A percentile compares a stretch with the other conserved stretches of the same genome.
These are phyloP conservation scores for Clathrospora elynae DNA, from an alignment of 2,329 filamentous ascomycete species.

Conservation along the genomic window DNA sequence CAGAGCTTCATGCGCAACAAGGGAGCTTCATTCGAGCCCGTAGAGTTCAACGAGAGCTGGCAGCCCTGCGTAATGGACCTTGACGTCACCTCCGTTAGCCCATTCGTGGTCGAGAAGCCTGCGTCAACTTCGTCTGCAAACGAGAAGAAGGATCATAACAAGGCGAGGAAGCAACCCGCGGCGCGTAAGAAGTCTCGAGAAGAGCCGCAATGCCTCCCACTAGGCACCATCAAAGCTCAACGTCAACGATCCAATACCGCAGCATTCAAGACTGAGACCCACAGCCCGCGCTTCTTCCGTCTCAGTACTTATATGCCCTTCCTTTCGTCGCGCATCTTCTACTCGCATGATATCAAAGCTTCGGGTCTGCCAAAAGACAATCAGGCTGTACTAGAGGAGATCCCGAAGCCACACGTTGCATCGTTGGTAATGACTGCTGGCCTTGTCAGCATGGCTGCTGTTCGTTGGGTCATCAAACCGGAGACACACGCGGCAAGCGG, in stretches of 20 bases:
- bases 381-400: slow-evolving; percentile 36
- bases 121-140: not conserved
- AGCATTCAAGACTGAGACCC: slow-evolving; percentile 18
- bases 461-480: slow-evolving; percentile 28
- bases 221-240: slow-evolving; percentile 18
- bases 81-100: slow-evolving; percentile 32
- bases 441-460: slow-evolving; percentile 40
- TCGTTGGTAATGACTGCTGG: slow-evolving; percentile 43
- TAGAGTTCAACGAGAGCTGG: slow-evolving; percentile 42
- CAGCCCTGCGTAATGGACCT: slow-evolving; percentile 37
- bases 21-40: slow-evolving; percentile 43
- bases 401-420: slow-evolving; percentile 38
- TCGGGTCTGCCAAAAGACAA: slow-evolving; percentile 29
- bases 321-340: slow-evolving; percentile 42
- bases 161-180: slow-evolving; percentile 16
- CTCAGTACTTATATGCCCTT: slow-evolving; percentile 41
- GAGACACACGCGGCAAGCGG: slow-evolving; percentile 12
- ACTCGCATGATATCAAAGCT: slow-evolving; percentile 30
- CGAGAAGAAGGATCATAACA: slow-evolving; percentile 9
- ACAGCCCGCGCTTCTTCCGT: slow-evolving; percentile 41
- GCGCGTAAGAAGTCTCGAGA: slow-evolving; percentile 26
- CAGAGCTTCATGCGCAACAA: slow-evolving; percentile 46
- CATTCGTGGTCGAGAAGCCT: slow-evolving; percentile 24
- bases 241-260: slow-evolving; percentile 28
- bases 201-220: not conserved